A percentile compares a stretch with the other conserved stretches of the same genome.
phyloP scores from a whole-genome alignment of 129 eudicot species.

The Mikania micrantha region DNA sequence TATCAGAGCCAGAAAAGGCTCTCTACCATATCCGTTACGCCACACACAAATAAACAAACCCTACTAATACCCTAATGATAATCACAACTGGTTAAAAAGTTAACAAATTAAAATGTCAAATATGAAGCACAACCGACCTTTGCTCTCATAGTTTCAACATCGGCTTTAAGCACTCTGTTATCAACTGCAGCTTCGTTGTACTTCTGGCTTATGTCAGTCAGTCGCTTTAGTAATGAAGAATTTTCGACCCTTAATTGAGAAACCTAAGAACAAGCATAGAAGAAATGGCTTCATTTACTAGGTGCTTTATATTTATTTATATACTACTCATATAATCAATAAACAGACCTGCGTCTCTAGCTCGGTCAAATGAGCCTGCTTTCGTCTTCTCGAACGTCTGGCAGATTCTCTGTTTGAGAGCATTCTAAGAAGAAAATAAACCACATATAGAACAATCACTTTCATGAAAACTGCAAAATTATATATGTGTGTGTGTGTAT shows the following conservation, averaged over 20 bases:
- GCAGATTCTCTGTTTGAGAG: conserved; percentile 99
- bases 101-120: background rate
- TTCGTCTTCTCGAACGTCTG: conserved; percentile 89
- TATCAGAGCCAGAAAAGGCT: no score
- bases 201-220: conserved; percentile 84
- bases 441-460: background rate
- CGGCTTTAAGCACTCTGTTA: conserved; percentile 96
- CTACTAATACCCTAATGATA: no score
- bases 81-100: background rate
- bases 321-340: background rate
- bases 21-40: no score
- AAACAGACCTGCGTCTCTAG: conserved; percentile 79
- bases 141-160: conserved; percentile 95
- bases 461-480: background rate
- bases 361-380: conserved; percentile 95
- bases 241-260: conserved; percentile 91
- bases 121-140: conserved; percentile 46
- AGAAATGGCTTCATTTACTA: background rate
- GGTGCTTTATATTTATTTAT: background rate
- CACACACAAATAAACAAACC: no score
- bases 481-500: background rate
- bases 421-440: conserved; percentile 50
- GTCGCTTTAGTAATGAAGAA: conserved; percentile 72
- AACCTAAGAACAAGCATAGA: conserved; percentile 42
- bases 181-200: conserved; percentile 99